phyloP scores from a whole-genome alignment of 2,329 filamentous ascomycete species.

The Paraphaeosphaeria sporulosa region DNA sequence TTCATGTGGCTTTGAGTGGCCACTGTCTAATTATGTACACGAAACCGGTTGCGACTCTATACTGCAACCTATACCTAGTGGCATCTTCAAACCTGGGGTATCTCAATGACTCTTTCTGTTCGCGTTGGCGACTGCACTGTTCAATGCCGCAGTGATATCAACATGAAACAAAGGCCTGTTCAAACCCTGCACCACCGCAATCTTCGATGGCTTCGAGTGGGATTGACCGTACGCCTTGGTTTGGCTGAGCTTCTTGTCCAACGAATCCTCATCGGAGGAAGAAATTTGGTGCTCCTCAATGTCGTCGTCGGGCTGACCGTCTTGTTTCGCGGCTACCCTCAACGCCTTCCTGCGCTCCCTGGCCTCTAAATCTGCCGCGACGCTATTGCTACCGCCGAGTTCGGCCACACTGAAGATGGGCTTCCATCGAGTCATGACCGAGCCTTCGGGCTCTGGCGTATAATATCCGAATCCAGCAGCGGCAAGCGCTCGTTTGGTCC shows the following conservation, averaged over 20 bases:
- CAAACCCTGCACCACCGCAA: slow-evolving; percentile 77
- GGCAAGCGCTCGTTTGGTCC: slow-evolving; percentile 90
- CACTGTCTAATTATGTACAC: slow-evolving; percentile 12
- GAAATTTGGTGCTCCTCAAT: slow-evolving; percentile 24
- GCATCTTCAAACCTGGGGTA: slow-evolving; percentile 6
- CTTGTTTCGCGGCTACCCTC: slow-evolving; percentile 59
- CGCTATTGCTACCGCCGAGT: slow-evolving; percentile 76
- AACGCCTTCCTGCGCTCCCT: slow-evolving; percentile 61
- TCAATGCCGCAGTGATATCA: slow-evolving; percentile 88
- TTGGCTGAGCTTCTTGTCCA: slow-evolving; percentile 43
- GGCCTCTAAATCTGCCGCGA: slow-evolving; percentile 75
- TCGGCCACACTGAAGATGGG: slow-evolving; percentile 94
- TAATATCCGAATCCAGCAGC: slow-evolving; percentile 92
- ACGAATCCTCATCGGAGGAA: slow-evolving; percentile 32
- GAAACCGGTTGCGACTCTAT: background rate
- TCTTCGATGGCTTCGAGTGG: slow-evolving; percentile 39
- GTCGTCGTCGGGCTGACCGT: slow-evolving; percentile 25
- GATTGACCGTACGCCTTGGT: slow-evolving; percentile 42
- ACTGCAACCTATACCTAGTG: background rate
- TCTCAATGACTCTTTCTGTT: slow-evolving; percentile 45
- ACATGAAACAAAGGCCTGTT: slow-evolving; percentile 96
- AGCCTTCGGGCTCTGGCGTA: slow-evolving; percentile 59
- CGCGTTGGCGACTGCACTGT: slow-evolving; percentile 85
- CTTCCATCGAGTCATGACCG: slow-evolving; percentile 77
- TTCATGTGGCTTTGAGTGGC: background rate